Percentiles rank a stretch among this genome's conserved stretches.
Evolutionary conservation across 2,329 filamentous ascomycete species (phyloP).

Genomic region (Pseudogymnoascus sp.): DNA sequence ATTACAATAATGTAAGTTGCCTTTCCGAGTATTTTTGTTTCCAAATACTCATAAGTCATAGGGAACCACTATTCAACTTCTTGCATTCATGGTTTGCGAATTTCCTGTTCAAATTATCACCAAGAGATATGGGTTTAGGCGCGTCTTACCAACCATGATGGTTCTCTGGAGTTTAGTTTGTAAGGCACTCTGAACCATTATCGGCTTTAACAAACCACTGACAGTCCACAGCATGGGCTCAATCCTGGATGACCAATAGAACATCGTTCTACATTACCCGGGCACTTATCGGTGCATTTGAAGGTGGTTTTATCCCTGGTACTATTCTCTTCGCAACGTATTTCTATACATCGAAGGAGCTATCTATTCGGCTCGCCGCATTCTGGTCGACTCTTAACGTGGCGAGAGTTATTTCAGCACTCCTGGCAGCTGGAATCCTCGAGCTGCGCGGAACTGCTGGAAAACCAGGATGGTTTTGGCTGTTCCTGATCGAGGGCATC

Average conservation of each 20-base stretch:
- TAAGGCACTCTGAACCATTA: background rate
- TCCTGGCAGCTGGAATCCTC: slow-evolving; percentile 39
- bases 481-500: slow-evolving; percentile 37
- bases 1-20: slow-evolving; percentile 44
- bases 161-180: slow-evolving; percentile 42
- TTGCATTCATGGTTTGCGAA: slow-evolving; percentile 47
- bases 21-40: slow-evolving; percentile 30
- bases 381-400: slow-evolving; percentile 54
- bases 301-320: slow-evolving; percentile 51
- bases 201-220: slow-evolving; percentile 23
- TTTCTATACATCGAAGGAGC: slow-evolving; percentile 62
- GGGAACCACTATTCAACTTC: slow-evolving; percentile 47
- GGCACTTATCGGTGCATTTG: slow-evolving; percentile 44
- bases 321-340: slow-evolving; percentile 61
- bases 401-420: slow-evolving; percentile 37
- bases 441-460: slow-evolving; percentile 42
- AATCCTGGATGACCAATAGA: slow-evolving; percentile 43
- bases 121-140: slow-evolving; percentile 50
- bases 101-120: slow-evolving; percentile 50
- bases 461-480: slow-evolving; percentile 48
- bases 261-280: slow-evolving; percentile 43
- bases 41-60: slow-evolving; percentile 3
- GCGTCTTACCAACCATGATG: slow-evolving; percentile 46
- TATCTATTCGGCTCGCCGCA: slow-evolving; percentile 57
- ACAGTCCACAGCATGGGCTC: slow-evolving; percentile 34